Evolutionary conservation across 2,329 filamentous ascomycete species (phyloP).

Genomic region (Diaporthe aspalathi): DNA sequence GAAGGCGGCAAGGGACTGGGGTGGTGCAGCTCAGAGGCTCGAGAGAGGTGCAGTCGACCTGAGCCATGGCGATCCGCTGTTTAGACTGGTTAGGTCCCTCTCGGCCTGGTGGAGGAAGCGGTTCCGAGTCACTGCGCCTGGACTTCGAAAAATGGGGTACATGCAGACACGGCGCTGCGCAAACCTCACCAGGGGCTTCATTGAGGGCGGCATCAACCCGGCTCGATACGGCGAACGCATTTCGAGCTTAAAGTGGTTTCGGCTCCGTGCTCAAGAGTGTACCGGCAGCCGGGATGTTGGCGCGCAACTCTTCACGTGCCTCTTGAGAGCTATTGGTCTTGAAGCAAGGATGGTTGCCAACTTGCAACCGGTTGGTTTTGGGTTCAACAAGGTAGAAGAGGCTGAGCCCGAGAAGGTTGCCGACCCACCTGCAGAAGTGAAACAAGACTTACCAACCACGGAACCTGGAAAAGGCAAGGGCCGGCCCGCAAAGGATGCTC

Average conservation of each 20-base stretch:
- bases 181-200: constrained; percentile 77
- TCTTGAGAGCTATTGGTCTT: constrained; percentile 82
- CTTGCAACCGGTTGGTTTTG: constrained; percentile 88
- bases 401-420: constrained; percentile 64
- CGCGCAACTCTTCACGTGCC: constrained; percentile 87
- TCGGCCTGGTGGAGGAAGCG: constrained; percentile 88
- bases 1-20: constrained; percentile 73
- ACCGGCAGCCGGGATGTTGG: constrained; percentile 88
- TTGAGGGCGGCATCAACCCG: constrained; percentile 69
- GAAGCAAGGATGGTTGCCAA: constrained; percentile 87
- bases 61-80: constrained; percentile 84
- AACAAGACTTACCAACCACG: constrained; percentile 21
- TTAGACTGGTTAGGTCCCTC: constrained; percentile 80
- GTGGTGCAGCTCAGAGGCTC: constrained; percentile 72
- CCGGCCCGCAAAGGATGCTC: constrained; percentile 38
- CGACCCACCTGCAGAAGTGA: constrained; percentile 39
- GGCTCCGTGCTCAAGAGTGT: constrained; percentile 74
- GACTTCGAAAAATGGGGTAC: constrained; percentile 90
- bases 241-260: constrained; percentile 73
- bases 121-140: constrained; percentile 81
- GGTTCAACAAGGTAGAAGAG: constrained; percentile 89
- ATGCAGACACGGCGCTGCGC: constrained; percentile 81
- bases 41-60: constrained; percentile 80
- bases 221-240: constrained; percentile 82
- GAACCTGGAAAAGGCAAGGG: constrained; percentile 40